phyloP scores from a whole-genome alignment of 2,329 filamentous ascomycete species.

The Apiospora hydei region DNA sequence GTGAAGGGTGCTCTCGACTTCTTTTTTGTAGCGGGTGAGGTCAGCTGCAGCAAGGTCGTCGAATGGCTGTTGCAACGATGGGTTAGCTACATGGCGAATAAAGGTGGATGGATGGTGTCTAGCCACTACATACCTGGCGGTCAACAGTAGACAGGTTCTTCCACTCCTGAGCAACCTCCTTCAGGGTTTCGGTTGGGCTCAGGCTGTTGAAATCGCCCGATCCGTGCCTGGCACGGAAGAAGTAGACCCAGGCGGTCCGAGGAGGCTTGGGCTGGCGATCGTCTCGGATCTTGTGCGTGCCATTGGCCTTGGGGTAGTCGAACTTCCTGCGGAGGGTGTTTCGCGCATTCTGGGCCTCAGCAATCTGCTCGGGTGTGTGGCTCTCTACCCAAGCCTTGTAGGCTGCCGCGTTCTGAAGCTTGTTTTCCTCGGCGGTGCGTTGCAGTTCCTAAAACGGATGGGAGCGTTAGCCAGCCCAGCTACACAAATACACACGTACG shows the following conservation, averaged over 20 bases:
- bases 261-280: slow-evolving; percentile 54
- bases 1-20: slow-evolving; percentile 12
- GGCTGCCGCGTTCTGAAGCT: slow-evolving; percentile 46
- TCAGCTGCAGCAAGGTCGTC: slow-evolving; percentile 42
- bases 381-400: slow-evolving; percentile 58
- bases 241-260: slow-evolving; percentile 45
- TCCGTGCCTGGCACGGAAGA: slow-evolving; percentile 47
- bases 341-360: slow-evolving; percentile 57
- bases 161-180: slow-evolving; percentile 49
- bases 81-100: slow-evolving; percentile 24
- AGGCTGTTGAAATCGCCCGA: slow-evolving; percentile 36
- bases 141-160: slow-evolving; percentile 49
- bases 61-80: slow-evolving; percentile 44
- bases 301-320: slow-evolving; percentile 37
- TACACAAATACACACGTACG: background rate
- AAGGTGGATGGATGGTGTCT: background rate
- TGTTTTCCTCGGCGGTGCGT: slow-evolving; percentile 48
- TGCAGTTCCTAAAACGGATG: slow-evolving; percentile 35
- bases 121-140: slow-evolving; percentile 47
- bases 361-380: slow-evolving; percentile 49
- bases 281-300: slow-evolving; percentile 48
- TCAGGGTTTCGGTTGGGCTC: slow-evolving; percentile 33
- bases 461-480: slow-evolving; percentile 24
- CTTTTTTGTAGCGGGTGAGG: slow-evolving; percentile 12
- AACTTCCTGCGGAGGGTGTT: slow-evolving; percentile 47